Evolutionary conservation across 2,329 filamentous ascomycete genomes (phyloP).

Genomic region (Cordyceps cicadae): DNA sequence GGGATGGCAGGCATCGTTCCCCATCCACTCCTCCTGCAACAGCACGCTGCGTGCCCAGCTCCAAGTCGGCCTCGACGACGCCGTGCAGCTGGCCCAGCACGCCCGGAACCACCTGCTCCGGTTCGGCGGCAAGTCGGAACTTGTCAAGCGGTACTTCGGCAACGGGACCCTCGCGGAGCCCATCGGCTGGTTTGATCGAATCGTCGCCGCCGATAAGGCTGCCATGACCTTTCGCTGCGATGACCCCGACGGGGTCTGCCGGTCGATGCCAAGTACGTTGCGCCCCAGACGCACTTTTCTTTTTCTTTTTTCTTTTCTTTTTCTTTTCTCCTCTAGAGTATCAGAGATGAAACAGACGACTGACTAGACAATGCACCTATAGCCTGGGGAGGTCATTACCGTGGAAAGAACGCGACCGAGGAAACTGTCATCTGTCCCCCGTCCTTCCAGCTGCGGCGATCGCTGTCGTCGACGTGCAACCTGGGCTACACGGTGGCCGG

Average conservation of each 20-base stretch:
- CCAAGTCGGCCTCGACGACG: slow-evolving; percentile 47
- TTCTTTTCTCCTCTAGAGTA: neutral
- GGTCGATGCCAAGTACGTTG: slow-evolving; percentile 33
- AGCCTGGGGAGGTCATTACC: slow-evolving; percentile 63
- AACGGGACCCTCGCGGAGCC: slow-evolving; percentile 47
- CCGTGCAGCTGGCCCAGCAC: slow-evolving; percentile 48
- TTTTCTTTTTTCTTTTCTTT: no score
- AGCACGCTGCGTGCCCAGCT: slow-evolving; percentile 50
- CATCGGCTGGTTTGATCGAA: slow-evolving; percentile 54
- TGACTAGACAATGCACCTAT: neutral
- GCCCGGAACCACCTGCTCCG: slow-evolving; percentile 54
- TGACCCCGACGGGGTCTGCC: slow-evolving; percentile 58
- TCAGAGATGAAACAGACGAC: neutral
- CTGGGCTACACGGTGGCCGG: slow-evolving; percentile 54
- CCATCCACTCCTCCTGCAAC: slow-evolving; percentile 60
- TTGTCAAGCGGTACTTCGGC: slow-evolving; percentile 61
- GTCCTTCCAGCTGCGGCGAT: slow-evolving; percentile 50
- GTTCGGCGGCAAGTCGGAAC: slow-evolving; percentile 47
- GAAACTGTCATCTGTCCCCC: slow-evolving; percentile 63
- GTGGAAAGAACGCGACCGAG: slow-evolving; percentile 53
- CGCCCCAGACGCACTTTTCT: neutral
- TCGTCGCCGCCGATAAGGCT: slow-evolving; percentile 49
- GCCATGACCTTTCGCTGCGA: slow-evolving; percentile 59
- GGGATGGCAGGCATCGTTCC: slow-evolving; percentile 27
- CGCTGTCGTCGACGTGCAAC: slow-evolving; percentile 51